These are phyloP conservation scores for Hydrangea macrophylla DNA, from an alignment of 148 eudicot genomes.

Conservation along the genomic window DNA sequence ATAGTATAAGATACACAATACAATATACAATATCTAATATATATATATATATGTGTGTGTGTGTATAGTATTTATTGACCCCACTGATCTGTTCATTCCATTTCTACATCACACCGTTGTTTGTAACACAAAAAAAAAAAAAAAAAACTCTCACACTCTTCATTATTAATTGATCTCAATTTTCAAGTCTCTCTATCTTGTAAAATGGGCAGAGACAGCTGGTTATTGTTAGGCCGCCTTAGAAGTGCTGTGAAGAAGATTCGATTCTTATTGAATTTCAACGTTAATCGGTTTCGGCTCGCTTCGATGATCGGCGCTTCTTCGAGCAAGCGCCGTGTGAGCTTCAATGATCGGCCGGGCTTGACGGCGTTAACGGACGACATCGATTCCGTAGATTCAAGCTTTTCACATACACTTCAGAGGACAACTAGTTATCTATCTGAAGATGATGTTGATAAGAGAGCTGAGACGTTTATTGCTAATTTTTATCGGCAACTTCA, in stretches of 20 bases:
- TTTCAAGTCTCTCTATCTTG: too few relatives aligned
- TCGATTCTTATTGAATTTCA: constrained; percentile 26
- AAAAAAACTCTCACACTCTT: too few relatives aligned
- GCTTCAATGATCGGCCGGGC: constrained; percentile 38
- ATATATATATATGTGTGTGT: too few relatives aligned
- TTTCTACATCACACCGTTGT: constrained; percentile 1
- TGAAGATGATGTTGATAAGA: constrained; percentile 57
- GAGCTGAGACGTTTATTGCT: constrained; percentile 66
- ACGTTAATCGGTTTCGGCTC: constrained; percentile 29
- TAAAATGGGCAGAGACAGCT: constrained; percentile 17
- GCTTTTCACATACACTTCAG: constrained; percentile 19
- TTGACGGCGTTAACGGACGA: constrained; percentile 19
- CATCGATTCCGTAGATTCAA: constrained; percentile 3
- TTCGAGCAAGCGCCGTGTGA: constrained; percentile 18
- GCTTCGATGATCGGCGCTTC: constrained; percentile 23
- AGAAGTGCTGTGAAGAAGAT: constrained; percentile 40
- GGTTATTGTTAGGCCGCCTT: constrained; percentile 27
- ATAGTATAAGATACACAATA: too few relatives aligned
- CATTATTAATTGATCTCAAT: not conserved
- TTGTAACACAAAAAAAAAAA: constrained; percentile 1
- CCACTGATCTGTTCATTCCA: too few relatives aligned
- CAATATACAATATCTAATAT: too few relatives aligned
- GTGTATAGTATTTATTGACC: too few relatives aligned
- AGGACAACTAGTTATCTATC: constrained; percentile 34
- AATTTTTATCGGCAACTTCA: constrained; percentile 59